Base-by-base conservation (phyloP, 169 alveolate species). In the Cryptosporidium sp. region DNA sequence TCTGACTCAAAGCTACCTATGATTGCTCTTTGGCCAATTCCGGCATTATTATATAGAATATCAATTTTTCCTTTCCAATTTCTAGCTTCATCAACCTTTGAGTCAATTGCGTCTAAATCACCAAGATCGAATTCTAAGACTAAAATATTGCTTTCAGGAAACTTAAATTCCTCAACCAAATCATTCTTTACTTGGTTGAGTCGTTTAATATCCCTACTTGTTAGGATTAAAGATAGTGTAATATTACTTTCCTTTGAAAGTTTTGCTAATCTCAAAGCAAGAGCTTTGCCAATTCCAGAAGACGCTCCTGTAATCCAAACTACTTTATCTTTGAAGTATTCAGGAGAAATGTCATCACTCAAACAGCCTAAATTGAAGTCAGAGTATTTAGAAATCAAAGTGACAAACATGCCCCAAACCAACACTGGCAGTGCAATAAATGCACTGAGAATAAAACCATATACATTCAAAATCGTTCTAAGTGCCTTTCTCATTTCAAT, bases 231-330 rank as follows among this genome's bases (percentile, higher is more conserved):
- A 65, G 14, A 80, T 5, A 80, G 21, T 26, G 65, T 9, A n/a
- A 62, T 18, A 31, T 80, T 65, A 26, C 51, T 29, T 16, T 35
- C 52, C 26, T 33, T 26, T 16, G 89, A 80, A 62, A 80, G 39
- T 35, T 65, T 67, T 3, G 89, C 72, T 21, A 80, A 44, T 21
- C 29, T 33, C 23, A 80, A 45, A 23, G 69, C 89, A 14, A 80
- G 6, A 23, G 89, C 37, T 23, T 80, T 80, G 26, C 89, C 89
- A 31, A 80, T 80, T 26, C 89, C 89, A 1, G 89, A 80, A 33
- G 89, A 80, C 1, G 89, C 37, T 16, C 89, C 89, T 39, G 89
- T 80, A 14, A 80, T 80, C 89, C 89, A 80, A 37, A 80, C 48
- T 31, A 80, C 89, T 29, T 80, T 80, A 21, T 80, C 56, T 9